phyloP scores from a whole-genome alignment of 2,329 filamentous ascomycete species.

The Fusarium cyanostomum region DNA sequence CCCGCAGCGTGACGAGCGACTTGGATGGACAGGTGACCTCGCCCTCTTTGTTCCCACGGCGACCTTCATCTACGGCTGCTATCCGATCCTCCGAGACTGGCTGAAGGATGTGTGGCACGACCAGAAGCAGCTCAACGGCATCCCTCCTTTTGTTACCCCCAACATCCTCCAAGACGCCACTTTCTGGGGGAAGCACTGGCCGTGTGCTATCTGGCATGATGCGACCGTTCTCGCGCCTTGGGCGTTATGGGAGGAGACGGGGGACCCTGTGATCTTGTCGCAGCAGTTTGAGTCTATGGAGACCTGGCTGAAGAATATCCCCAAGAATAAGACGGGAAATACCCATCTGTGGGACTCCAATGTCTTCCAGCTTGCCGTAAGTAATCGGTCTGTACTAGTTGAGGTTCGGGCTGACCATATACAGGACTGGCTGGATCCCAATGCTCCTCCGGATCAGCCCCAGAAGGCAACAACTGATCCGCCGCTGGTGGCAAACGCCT shows the following conservation, averaged over 20 bases:
- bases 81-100: slow-evolving; percentile 55
- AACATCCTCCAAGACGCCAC: slow-evolving; percentile 21
- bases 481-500: slow-evolving; percentile 57
- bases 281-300: slow-evolving; percentile 53
- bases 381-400: rapidly evolving
- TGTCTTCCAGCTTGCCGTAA: slow-evolving; percentile 33
- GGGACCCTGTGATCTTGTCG: slow-evolving; percentile 49
- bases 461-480: slow-evolving; percentile 52
- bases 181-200: slow-evolving; percentile 32
- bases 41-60: slow-evolving; percentile 61
- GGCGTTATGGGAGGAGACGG: slow-evolving; percentile 52
- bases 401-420: slow-evolving; percentile 20
- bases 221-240: slow-evolving; percentile 53
- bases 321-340: slow-evolving; percentile 46
- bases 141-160: slow-evolving; percentile 37
- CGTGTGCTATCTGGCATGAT: slow-evolving; percentile 56
- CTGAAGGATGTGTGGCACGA: slow-evolving; percentile 34
- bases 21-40: slow-evolving; percentile 64
- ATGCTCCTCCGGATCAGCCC: slow-evolving; percentile 53
- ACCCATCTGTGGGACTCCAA: slow-evolving; percentile 52
- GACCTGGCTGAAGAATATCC: slow-evolving; percentile 49
- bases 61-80: slow-evolving; percentile 62
- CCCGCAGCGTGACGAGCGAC: slow-evolving; percentile 63
- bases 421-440: slow-evolving; percentile 61
- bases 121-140: slow-evolving; percentile 25